These are phyloP conservation scores for Fusarium dlaminii DNA, from an alignment of 2,329 filamentous ascomycete genomes.

Conservation along the genomic window DNA sequence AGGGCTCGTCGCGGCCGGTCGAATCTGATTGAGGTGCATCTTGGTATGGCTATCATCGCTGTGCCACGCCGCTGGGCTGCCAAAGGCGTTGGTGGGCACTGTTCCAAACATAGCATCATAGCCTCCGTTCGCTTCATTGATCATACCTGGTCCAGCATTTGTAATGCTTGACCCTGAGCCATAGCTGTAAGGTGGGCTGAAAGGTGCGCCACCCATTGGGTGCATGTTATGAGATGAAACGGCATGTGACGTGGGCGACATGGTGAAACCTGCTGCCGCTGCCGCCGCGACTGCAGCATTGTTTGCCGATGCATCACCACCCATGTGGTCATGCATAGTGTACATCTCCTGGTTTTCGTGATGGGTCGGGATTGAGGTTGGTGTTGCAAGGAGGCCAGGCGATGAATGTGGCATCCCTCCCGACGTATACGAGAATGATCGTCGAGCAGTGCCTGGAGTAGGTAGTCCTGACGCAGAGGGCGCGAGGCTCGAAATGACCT, in stretches of 20 bases:
- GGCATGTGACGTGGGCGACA: slow-evolving; percentile 36
- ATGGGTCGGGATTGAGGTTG: slow-evolving; percentile 50
- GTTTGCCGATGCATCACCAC: slow-evolving; percentile 48
- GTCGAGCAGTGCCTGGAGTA: slow-evolving; percentile 48
- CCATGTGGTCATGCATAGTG: slow-evolving; percentile 47
- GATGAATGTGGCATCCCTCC: slow-evolving; percentile 51
- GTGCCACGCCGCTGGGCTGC: slow-evolving; percentile 63
- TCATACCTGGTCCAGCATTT: slow-evolving; percentile 41
- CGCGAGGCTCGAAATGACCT: slow-evolving; percentile 44
- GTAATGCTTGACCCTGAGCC: slow-evolving; percentile 44
- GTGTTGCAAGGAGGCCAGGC: slow-evolving; percentile 51
- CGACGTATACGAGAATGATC: slow-evolving; percentile 50
- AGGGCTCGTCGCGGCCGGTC: slow-evolving; percentile 49
- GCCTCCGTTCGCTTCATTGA: slow-evolving; percentile 47
- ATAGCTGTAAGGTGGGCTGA: slow-evolving; percentile 56
- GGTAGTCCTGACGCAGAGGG: slow-evolving; percentile 41
- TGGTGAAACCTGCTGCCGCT: slow-evolving; percentile 50
- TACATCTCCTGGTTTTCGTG: slow-evolving; percentile 47
- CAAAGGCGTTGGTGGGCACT: slow-evolving; percentile 62
- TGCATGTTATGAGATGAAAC: slow-evolving; percentile 43
- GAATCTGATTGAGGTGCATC: slow-evolving; percentile 33
- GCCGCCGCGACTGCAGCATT: slow-evolving; percentile 49
- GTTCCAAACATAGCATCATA: slow-evolving; percentile 71
- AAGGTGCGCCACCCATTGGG: slow-evolving; percentile 46
- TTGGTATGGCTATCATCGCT: slow-evolving; percentile 48